Evolutionary conservation across 2,329 filamentous ascomycete genomes (phyloP).

Genomic region (Lachnellula arida): DNA sequence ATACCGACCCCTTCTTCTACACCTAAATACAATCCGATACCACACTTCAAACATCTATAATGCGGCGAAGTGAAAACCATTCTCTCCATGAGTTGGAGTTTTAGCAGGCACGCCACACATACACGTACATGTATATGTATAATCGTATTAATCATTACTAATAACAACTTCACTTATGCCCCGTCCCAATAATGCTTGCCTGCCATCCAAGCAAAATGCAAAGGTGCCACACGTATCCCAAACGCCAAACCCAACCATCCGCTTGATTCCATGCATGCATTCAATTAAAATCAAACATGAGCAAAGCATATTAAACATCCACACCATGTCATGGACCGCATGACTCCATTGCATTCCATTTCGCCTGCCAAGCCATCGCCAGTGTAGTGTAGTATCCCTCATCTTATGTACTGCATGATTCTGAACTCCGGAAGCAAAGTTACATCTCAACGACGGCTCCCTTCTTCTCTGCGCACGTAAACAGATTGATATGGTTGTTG

Average conservation of each 20-base stretch:
- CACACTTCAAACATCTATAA: too few relatives aligned
- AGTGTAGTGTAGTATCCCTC: neutral
- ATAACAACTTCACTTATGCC: neutral
- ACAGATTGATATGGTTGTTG: conserved; percentile 87
- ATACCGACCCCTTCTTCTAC: too few relatives aligned
- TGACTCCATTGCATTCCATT: neutral
- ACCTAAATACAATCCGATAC: too few relatives aligned
- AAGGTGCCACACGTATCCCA: neutral
- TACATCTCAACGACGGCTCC: neutral
- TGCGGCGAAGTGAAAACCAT: too few relatives aligned
- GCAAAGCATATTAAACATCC: neutral
- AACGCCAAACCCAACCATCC: neutral
- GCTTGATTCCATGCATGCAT: neutral
- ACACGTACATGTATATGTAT: neutral
- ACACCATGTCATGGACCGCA: neutral
- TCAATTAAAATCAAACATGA: neutral
- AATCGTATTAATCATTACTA: neutral
- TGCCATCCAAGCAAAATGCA: neutral
- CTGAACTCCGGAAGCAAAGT: neutral
- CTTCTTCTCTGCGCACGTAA: conserved; percentile 59
- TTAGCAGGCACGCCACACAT: too few relatives aligned
- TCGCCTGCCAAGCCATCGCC: neutral
- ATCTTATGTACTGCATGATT: neutral
- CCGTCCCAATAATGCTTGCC: neutral
- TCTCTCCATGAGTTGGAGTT: too few relatives aligned